Evolutionary conservation across 345 rosid species (phyloP).

Genomic region (Sonneratia alba): DNA sequence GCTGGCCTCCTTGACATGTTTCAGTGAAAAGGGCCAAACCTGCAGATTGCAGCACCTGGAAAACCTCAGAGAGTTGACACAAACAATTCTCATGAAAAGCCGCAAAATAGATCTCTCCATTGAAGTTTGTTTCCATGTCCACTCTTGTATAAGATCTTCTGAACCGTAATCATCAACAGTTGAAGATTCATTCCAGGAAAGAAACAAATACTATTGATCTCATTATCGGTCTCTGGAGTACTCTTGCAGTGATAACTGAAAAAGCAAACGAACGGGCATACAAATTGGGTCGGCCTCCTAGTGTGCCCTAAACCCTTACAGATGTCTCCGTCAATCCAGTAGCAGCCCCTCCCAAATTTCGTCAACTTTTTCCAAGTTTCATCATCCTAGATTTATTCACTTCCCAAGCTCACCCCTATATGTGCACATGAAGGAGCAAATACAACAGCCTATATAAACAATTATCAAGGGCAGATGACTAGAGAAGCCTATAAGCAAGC

Average conservation of each 20-base stretch:
- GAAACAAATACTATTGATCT: not conserved
- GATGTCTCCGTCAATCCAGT: too few relatives aligned
- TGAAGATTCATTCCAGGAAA: not conserved
- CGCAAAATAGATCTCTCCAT: too few relatives aligned
- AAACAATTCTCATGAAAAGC: not conserved
- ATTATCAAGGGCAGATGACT: too few relatives aligned
- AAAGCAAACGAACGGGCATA: not conserved
- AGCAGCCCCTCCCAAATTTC: not conserved
- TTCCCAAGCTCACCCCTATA: too few relatives aligned
- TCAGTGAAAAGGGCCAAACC: not conserved
- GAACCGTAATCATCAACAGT: not conserved
- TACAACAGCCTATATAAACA: too few relatives aligned
- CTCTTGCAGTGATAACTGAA: not conserved
- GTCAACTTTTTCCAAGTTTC: not conserved
- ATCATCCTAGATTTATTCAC: not conserved
- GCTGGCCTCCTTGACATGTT: conserved; percentile 57
- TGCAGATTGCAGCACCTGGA: not conserved
- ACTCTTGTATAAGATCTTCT: not conserved
- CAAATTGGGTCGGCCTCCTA: not conserved
- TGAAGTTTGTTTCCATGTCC: not conserved
- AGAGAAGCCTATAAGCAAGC: not conserved
- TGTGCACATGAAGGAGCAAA: too few relatives aligned
- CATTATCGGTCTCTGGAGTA: not conserved
- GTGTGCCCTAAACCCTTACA: not conserved
- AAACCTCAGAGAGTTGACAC: not conserved